These are phyloP conservation scores for Marsdenia floribunda DNA, from an alignment of 257 asterid species.

Conservation along the genomic window DNA sequence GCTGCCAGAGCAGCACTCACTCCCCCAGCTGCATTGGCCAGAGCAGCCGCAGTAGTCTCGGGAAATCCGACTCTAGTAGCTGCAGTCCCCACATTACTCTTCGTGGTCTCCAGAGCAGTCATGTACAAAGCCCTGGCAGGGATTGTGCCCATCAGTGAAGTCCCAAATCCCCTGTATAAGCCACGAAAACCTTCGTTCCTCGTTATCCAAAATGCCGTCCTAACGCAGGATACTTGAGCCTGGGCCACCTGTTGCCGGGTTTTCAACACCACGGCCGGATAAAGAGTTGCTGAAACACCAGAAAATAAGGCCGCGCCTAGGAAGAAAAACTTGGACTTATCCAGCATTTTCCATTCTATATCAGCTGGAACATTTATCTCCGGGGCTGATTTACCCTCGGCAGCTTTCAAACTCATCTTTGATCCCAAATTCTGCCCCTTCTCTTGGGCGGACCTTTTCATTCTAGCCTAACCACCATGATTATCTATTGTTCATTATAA, in stretches of 20 bases:
- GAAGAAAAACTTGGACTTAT: constrained; percentile 70
- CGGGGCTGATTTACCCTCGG: constrained; percentile 44
- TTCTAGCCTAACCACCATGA: constrained; percentile 14
- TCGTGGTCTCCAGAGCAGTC: constrained; percentile 74
- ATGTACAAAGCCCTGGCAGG: constrained; percentile 78
- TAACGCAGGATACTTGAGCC: constrained; percentile 39
- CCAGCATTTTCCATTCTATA: constrained; percentile 67
- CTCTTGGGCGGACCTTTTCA: constrained; percentile 11
- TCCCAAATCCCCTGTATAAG: constrained; percentile 71
- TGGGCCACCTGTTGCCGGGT: constrained; percentile 73
- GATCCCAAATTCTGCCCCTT: background rate
- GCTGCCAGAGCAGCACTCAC: constrained; percentile 69
- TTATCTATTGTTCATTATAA: background rate
- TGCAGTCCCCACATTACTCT: constrained; percentile 52
- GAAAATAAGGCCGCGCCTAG: constrained; percentile 77
- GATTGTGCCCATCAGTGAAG: constrained; percentile 67
- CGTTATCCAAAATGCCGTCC: constrained; percentile 45
- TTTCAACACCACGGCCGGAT: constrained; percentile 66
- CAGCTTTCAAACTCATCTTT: constrained; percentile 44
- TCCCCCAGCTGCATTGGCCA: constrained; percentile 74
- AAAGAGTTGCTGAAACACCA: constrained; percentile 58
- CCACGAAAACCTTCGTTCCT: constrained; percentile 60
- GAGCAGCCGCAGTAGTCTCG: constrained; percentile 47
- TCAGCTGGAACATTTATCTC: constrained; percentile 62
- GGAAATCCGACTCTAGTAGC: constrained; percentile 48